A percentile compares a stretch with the other conserved stretches of the same genome.
These are phyloP conservation scores for Abortiporus biennis DNA, from an alignment of 1,284 basidiomycete species.

Conservation along the genomic window DNA sequence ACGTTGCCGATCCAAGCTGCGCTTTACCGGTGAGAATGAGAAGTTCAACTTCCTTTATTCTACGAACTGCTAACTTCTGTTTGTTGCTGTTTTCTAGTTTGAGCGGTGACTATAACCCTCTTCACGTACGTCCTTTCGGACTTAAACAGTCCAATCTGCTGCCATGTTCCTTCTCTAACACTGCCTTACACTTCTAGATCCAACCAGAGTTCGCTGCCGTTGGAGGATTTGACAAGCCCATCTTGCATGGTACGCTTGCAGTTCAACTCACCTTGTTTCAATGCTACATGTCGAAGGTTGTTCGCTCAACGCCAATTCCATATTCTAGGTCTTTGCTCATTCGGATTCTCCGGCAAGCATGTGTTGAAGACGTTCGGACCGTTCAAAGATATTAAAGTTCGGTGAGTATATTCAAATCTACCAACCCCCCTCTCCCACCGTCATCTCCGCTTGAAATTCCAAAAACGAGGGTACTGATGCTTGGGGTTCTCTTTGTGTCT, in stretches of 20 bases:
- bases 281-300: too few species aligned
- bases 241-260: constrained; percentile 52
- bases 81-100: constrained; percentile 37
- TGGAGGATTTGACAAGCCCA: constrained; percentile 93
- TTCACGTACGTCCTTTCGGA: constrained; percentile 60
- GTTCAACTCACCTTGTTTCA: background rate
- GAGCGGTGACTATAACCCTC: constrained; percentile 88
- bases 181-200: constrained; percentile 46
- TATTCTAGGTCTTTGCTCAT: constrained; percentile 73
- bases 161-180: background rate
- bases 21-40: constrained; percentile 66
- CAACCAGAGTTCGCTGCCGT: constrained; percentile 91
- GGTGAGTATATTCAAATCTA: constrained; percentile 42
- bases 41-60: constrained; percentile 1
- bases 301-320: too few species aligned
- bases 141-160: background rate
- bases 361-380: constrained; percentile 83
- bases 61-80: constrained; percentile 8
- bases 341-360: constrained; percentile 95
- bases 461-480: background rate
- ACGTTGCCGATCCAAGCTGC: constrained; percentile 82
- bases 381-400: constrained; percentile 93
- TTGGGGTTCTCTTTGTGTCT: too few species aligned
- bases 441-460: too few species aligned
- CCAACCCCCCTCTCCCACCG: too few species aligned